These are phyloP conservation scores for Zoysia matrella DNA, from an alignment of 202 grass and related monocot genomes.

Conservation along the genomic window DNA sequence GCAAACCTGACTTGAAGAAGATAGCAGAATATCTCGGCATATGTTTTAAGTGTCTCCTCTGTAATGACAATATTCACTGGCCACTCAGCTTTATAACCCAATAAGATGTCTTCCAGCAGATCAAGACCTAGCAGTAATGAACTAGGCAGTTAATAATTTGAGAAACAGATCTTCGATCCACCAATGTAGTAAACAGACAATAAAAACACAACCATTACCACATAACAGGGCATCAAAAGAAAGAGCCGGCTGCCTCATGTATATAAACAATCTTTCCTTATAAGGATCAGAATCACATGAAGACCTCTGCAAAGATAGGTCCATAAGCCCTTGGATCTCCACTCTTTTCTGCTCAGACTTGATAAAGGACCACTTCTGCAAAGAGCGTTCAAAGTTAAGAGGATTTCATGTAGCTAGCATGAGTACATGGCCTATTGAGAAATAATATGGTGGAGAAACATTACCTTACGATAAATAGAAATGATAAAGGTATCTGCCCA, in stretches of 20 bases:
- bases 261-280: constrained; percentile 86
- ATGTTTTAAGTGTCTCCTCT: constrained; percentile 75
- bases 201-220: constrained; percentile 54
- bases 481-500: constrained; percentile 84
- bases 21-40: constrained; percentile 95
- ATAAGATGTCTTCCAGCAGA: constrained; percentile 75
- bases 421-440: constrained; percentile 19
- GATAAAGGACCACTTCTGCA: constrained; percentile 78
- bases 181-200: constrained; percentile 21
- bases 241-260: constrained; percentile 55
- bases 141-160: constrained; percentile 32
- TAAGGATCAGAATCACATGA: constrained; percentile 86
- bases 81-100: constrained; percentile 97
- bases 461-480: constrained; percentile 79
- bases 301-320: constrained; percentile 89
- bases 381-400: constrained; percentile 30
- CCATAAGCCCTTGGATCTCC: constrained; percentile 85
- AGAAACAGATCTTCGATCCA: constrained; percentile 23
- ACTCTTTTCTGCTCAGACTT: constrained; percentile 73
- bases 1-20: constrained; percentile 88
- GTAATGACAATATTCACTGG: constrained; percentile 91
- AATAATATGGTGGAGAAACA: constrained; percentile 32
- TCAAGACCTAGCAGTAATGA: constrained; percentile 66
- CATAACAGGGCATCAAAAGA: constrained; percentile 52
- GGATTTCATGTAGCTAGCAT: constrained; percentile 31